Conservation (phyloP, 2,329 filamentous ascomycete species). For the Nemania sp. region DNA sequence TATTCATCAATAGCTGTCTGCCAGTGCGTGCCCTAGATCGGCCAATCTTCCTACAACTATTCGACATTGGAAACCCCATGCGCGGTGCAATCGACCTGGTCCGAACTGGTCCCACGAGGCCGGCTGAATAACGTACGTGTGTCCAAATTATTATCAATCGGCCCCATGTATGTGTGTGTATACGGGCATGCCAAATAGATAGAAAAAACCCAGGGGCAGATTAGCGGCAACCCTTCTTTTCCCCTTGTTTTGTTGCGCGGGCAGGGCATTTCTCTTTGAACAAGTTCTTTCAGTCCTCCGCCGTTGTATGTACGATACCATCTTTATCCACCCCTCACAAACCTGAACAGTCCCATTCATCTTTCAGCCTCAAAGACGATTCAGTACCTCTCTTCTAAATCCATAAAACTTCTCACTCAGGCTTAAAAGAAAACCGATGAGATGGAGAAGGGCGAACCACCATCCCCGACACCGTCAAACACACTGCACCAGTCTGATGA, state of each 20-base stretch:
- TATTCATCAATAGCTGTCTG: slow-evolving; percentile 1
- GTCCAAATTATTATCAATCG: slow-evolving; percentile 3
- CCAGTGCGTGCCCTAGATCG: slow-evolving; percentile 8
- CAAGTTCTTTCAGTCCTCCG: slow-evolving; percentile 18
- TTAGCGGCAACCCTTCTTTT: slow-evolving; percentile 5
- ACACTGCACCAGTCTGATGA: slow-evolving; percentile 40
- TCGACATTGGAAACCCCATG: slow-evolving; percentile 2
- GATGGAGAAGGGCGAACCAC: slow-evolving; percentile 42
- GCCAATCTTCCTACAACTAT: not conserved
- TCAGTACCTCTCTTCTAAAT: slow-evolving; percentile 5
- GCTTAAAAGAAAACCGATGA: slow-evolving; percentile 28
- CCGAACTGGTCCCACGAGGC: slow-evolving; percentile 9
- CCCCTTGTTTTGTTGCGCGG: slow-evolving; percentile 8
- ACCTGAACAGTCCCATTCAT: not conserved
- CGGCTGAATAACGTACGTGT: slow-evolving; percentile 4
- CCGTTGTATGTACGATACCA: not conserved
- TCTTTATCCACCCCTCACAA: slow-evolving; percentile 10
- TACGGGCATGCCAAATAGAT: slow-evolving; percentile 24
- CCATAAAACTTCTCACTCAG: not conserved
- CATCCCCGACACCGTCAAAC: slow-evolving; percentile 52
- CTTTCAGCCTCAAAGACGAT: slow-evolving; percentile 1
- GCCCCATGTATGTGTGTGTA: slow-evolving; percentile 23
- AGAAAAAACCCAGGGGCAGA: slow-evolving; percentile 20
- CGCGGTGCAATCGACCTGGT: slow-evolving; percentile 5
- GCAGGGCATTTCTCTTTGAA: slow-evolving; percentile 16